Percentiles rank a stretch among this genome's conserved stretches.
phyloP scores from a whole-genome alignment of 805 yeast species.

The Jamesozyma hellenica region DNA sequence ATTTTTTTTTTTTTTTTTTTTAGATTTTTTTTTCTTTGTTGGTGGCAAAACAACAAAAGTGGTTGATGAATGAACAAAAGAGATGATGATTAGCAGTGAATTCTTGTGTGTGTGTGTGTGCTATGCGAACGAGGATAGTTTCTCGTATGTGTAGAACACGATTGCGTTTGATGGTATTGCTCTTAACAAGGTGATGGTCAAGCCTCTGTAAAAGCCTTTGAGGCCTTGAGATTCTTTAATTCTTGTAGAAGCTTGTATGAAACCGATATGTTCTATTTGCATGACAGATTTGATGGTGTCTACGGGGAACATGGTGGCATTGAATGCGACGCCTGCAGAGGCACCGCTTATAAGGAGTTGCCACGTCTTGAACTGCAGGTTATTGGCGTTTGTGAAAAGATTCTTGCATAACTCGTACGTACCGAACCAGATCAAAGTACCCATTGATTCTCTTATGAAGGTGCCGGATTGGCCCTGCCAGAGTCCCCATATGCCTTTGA shows the following conservation, averaged over 20 bases:
- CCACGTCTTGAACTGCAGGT: constrained; percentile 16
- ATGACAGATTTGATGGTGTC: constrained; percentile 83
- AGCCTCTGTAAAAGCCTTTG: constrained; percentile 67
- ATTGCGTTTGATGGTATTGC: constrained; percentile 86
- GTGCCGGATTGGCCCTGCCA: constrained; percentile 89
- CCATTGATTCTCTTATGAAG: constrained; percentile 71
- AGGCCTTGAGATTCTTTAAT: constrained; percentile 50
- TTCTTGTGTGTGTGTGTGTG: neutral
- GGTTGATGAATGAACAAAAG: too few relatives aligned
- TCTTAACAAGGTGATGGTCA: constrained; percentile 68
- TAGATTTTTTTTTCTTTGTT: too few relatives aligned
- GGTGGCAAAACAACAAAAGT: too few relatives aligned
- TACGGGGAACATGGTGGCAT: constrained; percentile 72
- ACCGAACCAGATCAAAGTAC: constrained; percentile 92
- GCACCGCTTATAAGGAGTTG: constrained; percentile 78
- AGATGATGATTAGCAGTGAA: too few relatives aligned
- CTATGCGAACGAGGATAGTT: constrained; percentile 1
- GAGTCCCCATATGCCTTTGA: constrained; percentile 60
- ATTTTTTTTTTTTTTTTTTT: too few relatives aligned
- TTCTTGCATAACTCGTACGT: constrained; percentile 55
- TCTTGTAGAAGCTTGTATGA: constrained; percentile 37
- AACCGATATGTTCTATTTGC: constrained; percentile 37
- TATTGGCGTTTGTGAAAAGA: constrained; percentile 20
- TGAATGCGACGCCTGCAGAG: constrained; percentile 73
- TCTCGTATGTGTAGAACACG: constrained; percentile 73